Evolutionary conservation across 2,329 filamentous ascomycete species (phyloP).

Genomic region (Lomentospora prolificans): DNA sequence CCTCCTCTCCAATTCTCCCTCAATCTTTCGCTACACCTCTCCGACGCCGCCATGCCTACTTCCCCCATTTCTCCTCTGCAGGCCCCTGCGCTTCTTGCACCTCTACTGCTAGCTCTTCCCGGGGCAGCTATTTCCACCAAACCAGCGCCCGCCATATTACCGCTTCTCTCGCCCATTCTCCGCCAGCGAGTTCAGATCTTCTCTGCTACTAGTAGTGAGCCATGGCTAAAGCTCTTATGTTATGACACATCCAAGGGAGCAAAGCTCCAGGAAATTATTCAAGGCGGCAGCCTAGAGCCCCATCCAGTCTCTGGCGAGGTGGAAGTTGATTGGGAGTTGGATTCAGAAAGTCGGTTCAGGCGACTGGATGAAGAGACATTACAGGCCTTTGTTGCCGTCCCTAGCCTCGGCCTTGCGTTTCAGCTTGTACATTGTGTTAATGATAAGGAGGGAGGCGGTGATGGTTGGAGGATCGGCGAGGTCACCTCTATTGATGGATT

Average conservation of each 20-base stretch:
- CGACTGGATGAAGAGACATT: constrained; percentile 68
- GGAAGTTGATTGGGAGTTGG: constrained; percentile 60
- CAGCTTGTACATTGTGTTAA: constrained; percentile 60
- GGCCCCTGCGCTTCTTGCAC: constrained; percentile 38
- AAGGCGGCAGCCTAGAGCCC: constrained; percentile 59
- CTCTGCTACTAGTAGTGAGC: constrained; percentile 46
- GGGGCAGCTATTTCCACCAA: constrained; percentile 47
- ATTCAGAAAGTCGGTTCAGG: constrained; percentile 53
- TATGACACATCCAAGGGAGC: constrained; percentile 51
- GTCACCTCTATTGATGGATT: constrained; percentile 50
- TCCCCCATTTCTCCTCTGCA: constrained; percentile 31
- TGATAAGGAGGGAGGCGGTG: constrained; percentile 49
- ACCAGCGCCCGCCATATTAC: constrained; percentile 46
- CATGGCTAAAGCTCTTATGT: constrained; percentile 65
- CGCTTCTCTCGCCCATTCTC: constrained; percentile 55
- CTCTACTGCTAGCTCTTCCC: constrained; percentile 50
- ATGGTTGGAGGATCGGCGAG: constrained; percentile 66
- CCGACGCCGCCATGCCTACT: constrained; percentile 11
- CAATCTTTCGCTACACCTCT: neutral
- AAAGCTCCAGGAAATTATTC: constrained; percentile 50
- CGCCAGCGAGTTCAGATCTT: constrained; percentile 58
- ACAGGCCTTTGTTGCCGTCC: constrained; percentile 54
- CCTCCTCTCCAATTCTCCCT: neutral
- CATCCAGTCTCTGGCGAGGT: constrained; percentile 74
- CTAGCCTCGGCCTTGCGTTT: constrained; percentile 50